Evolutionary conservation across 2,329 filamentous ascomycete species (phyloP).

Genomic region (Trichoderma sp.): DNA sequence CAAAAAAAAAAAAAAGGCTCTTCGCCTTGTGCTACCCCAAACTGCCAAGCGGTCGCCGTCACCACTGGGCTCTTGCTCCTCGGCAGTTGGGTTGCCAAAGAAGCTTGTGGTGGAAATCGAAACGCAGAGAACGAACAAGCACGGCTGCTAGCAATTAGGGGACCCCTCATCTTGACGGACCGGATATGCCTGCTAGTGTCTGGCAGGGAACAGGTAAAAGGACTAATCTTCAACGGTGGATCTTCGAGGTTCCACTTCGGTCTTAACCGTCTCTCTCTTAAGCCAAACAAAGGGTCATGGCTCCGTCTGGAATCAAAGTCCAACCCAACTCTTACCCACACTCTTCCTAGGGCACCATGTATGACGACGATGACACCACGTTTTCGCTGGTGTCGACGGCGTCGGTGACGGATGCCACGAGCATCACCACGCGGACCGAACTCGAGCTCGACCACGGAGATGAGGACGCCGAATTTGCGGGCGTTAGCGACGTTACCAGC

Average conservation of each 20-base stretch:
- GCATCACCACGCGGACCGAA: slow-evolving; percentile 25
- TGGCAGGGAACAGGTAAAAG: slow-evolving; percentile 11
- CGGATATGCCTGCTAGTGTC: slow-evolving; percentile 16
- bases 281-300: slow-evolving; percentile 19
- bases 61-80: not conserved
- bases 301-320: slow-evolving; percentile 10
- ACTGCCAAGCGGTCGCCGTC: not conserved
- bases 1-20: not conserved
- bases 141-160: slow-evolving; percentile 12
- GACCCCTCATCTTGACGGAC: slow-evolving; percentile 11
- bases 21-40: not conserved
- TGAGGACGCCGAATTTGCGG: slow-evolving; percentile 30
- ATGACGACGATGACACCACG: slow-evolving; percentile 28
- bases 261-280: slow-evolving; percentile 18
- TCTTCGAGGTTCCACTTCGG: slow-evolving; percentile 19
- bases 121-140: not conserved
- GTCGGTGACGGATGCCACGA: slow-evolving; percentile 22
- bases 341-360: slow-evolving; percentile 17
- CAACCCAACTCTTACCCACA: slow-evolving; percentile 16
- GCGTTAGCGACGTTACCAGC: slow-evolving; percentile 23
- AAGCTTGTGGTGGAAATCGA: not conserved
- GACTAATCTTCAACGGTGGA: slow-evolving; percentile 19
- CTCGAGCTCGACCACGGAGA: slow-evolving; percentile 24
- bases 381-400: slow-evolving; percentile 33
- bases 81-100: slow-evolving; percentile 6